Base-by-base conservation (phyloP, 2,329 filamentous ascomycete species). In the Xylariaceae sp. region DNA sequence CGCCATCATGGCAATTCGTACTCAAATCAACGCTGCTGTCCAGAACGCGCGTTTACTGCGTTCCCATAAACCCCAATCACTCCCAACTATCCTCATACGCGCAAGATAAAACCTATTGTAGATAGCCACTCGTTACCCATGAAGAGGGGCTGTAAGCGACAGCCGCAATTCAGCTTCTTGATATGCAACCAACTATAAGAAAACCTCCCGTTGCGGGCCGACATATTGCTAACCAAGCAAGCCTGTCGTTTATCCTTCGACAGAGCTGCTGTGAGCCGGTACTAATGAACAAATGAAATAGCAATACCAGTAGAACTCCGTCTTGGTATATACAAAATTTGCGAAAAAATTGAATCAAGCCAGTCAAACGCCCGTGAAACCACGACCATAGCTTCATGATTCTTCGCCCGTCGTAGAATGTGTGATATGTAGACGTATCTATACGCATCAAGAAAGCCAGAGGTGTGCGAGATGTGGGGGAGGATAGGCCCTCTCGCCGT, bases 401-500 rank as follows among this genome's bases (percentile, higher is more conserved):
- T 42, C 41, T 35, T 23, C 21, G 15, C 23, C 8, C 18, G 26
- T 23, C 16, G 44, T 33, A 47, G 39, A 35, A 29, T n/a, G 9
- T 49, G 21, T 21, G 7, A 47, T 16, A 20, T 39, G 27, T 30
- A 30, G 33, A 13, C 21, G 30, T 16, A 24, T 13, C 23, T 6
- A 5, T 10, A 18, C 4, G 18, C 24, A 23, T 50, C 20, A 59
- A 40, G 49, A 29, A 29, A 59, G 18, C 57, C 53, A 59, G 4
- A 59, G 57, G 29, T 53, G 49, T 29, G 41, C 24, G 4, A 53
- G 57, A 32, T 53, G 49, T 29, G 41, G 30, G 4, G 57, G 57
- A 15, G 53, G 42, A 29, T 37, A 57, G 5, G 46, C 50, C 40
- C 40, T 56, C 32, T 47, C 57, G 23, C 64, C 64, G 24, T 67